Evolutionary conservation across 1,139 yeast genomes (phyloP), one percentile per base, ranked within the genome.

Genomic region (Yamadazyma sp.): DNA sequence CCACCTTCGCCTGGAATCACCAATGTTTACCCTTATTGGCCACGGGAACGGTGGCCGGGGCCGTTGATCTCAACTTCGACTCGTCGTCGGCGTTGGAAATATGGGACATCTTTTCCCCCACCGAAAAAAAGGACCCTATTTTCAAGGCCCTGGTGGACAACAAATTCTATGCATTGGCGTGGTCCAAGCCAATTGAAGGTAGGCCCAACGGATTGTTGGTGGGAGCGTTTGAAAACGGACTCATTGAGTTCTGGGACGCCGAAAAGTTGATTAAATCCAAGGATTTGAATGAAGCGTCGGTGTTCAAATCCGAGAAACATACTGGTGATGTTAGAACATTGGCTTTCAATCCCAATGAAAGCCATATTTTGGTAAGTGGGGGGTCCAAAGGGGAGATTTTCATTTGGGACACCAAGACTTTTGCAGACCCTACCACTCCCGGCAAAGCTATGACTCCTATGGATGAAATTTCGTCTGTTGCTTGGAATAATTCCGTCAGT

Each of bases 1-100:
- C 97, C 34, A 83, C 96, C 26, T 88, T 92, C 64, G 95, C 97
- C 36, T 92, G 97, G 97, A 87, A 96, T 40, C 79, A 74, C 54
- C 87, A 82, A 52, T 65, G 76, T 37, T 69, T 82, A 43, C 95
- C 96, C 18, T 63, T 80, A 42, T 63, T 90, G 51, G 97, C 88
- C 20, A 80, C 96, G 1, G 98, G 96, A 30, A 85, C 97, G 0
- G 87, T 87, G 15, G 92, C 97, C 0, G 97, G 97, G 12, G 95
- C 97, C 12, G 85, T 92, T 51, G 97, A 88, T 56, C 86, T 86
- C 35, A 80, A 85, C 56, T 89, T 90, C 62, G 82, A 90, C 35
- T 80, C 95, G 26, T 74, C 82, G 26, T 82, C 96, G 3, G 66
- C 76, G 21, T 67, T 92, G 44, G 94, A 88, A 53, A 70, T 92